phyloP scores from a whole-genome alignment of 768 basidiomycete genomes.

The Mycena galopus region DNA sequence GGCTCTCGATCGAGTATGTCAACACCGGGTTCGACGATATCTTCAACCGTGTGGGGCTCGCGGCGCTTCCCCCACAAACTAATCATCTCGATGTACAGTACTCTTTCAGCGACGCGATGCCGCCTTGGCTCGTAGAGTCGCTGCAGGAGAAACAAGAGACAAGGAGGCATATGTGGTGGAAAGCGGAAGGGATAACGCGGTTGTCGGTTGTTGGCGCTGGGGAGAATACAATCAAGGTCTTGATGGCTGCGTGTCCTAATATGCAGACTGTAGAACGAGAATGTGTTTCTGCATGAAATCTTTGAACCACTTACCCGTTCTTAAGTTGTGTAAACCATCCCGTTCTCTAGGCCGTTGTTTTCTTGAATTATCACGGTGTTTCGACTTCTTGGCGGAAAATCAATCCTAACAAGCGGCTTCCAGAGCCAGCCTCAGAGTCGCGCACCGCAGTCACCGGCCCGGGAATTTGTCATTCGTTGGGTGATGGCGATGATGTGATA shows the following conservation, averaged over 20 bases:
- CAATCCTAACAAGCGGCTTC: no score
- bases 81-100: slow-evolving; percentile 21
- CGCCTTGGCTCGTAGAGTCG: neutral
- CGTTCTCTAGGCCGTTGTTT: no score
- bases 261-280: neutral
- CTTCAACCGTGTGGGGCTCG: slow-evolving; percentile 9
- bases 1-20: slow-evolving; percentile 28
- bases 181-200: neutral
- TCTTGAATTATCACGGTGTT: no score
- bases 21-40: slow-evolving; percentile 25
- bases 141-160: slow-evolving; percentile 1
- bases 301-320: no score
- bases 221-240: neutral
- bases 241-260: slow-evolving; percentile 7
- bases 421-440: no score
- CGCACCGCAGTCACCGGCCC: no score
- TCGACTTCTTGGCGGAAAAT: no score
- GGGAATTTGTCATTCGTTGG: no score
- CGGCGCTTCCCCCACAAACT: slow-evolving; percentile 11
- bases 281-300: neutral
- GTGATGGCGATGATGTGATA: no score
- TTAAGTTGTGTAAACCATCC: neutral
- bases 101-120: slow-evolving; percentile 2
- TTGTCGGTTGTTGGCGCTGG: slow-evolving; percentile 15
- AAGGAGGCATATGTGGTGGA: neutral